These are phyloP conservation scores for Daldinia sp. DNA, from an alignment of 2,329 filamentous ascomycete genomes.

Conservation along the genomic window DNA sequence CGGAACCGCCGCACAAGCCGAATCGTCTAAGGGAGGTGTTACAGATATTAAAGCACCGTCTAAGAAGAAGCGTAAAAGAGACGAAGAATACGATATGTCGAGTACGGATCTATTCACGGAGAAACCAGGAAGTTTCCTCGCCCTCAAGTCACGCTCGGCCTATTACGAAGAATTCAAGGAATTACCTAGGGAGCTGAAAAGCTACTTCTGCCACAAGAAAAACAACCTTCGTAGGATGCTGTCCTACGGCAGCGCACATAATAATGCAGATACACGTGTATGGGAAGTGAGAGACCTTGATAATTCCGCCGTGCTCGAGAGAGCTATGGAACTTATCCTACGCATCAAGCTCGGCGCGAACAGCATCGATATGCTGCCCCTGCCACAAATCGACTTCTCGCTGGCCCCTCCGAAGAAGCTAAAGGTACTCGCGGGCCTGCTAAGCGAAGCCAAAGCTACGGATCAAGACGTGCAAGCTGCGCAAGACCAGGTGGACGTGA, in stretches of 20 bases:
- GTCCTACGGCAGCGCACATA: conserved; percentile 31
- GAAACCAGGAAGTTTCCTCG: conserved; percentile 33
- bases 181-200: conserved; percentile 31
- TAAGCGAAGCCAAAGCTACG: conserved; percentile 24
- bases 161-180: conserved; percentile 49
- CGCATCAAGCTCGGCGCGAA: conserved; percentile 43
- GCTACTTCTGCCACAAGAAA: conserved; percentile 45
- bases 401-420: conserved; percentile 15
- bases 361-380: conserved; percentile 46
- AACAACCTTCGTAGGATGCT: conserved; percentile 46
- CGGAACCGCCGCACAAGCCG: neutral
- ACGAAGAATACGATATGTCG: neutral
- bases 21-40: neutral
- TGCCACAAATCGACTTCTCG: conserved; percentile 46
- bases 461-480: conserved; percentile 34
- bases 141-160: neutral
- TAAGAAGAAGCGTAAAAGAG: conserved; percentile 8
- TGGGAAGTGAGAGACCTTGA: conserved; percentile 43
- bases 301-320: conserved; percentile 44
- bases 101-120: neutral
- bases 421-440: conserved; percentile 21
- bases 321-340: conserved; percentile 48
- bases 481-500: neutral
- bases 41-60: neutral
- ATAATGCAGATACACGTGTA: neutral